Evolutionary conservation across 2,329 filamentous ascomycete species (phyloP), one percentile per base, ranked within the genome.

Genomic region (Hypoxylon sp.): DNA sequence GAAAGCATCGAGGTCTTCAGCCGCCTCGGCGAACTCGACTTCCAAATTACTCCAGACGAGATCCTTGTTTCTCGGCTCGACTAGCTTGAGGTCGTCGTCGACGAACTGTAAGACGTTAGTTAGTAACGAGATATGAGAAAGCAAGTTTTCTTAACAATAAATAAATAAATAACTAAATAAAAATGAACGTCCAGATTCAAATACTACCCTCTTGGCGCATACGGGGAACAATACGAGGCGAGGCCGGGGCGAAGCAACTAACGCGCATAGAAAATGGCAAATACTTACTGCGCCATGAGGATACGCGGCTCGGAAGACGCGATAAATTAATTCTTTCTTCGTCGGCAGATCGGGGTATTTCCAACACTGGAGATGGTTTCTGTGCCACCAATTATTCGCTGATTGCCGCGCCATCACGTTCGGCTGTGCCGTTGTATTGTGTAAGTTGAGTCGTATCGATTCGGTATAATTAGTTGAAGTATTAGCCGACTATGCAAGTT

Each of bases 251-350:
- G 34, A 46, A 11, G 55, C 21, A 23, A 21, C 16, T 39, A 27
- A 47, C 12, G 11, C 19, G 48, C 29, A 51, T 57, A 37, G 25
- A 19, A 11, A 19, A 43, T 8, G 41, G 16, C 23, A 21, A 29
- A 32, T 56, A 66, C 66, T 65, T 68, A 68, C 66, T 68, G 66
- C 66, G 66, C 66, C 66, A 14, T 63, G 9, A 34, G 66, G 66
- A 51, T 68, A 68, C 58, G 62, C 66, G 54, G 66, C 62, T 39
- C 66, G 51, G 37, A 68, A 68, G 21, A 68, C 16, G 39, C 55
- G 54, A 37, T 66, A 68, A 45, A 68, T 65, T 11, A 68, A 37
- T 58, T 68, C 58, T 47, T 65, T 68, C 59, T 68, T 65, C 5
- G 57, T 66, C 23, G 66, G 58, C 23, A 68, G 12, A 19, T 41